Base-by-base conservation (phyloP, 257 asterid species). In the Nicotiana noctiflora region DNA sequence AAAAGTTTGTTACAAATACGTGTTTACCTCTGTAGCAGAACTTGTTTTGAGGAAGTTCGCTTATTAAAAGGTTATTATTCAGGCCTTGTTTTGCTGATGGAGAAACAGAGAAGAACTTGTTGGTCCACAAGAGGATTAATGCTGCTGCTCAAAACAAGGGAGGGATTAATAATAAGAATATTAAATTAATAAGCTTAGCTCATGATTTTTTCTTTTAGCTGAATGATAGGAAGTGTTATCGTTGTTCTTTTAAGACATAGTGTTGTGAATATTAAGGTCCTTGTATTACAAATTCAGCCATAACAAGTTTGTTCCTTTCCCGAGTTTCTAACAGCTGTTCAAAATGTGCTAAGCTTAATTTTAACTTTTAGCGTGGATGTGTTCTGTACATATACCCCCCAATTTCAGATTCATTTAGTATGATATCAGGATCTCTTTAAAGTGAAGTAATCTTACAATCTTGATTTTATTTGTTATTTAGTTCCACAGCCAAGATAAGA, bases 401-500 rank as follows among this genome's bases (percentile, higher is more conserved):
- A 74, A 13, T 74, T 25, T 25, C 79, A 74, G 44, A 49, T 61
- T 14, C 61, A 49, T 74, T 57, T 74, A 17, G 15, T 44, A 29
- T 65, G 78, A 63, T 8, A 37, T 78, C 80, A 77, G 77, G 77
- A 70, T 80, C 65, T 79, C 72, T 66, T 81, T 81, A 55, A 61
- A 68, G 79, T 83, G 79, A 84, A 79, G 72, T 79, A 49, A 67
- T 76, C 76, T 59, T 80, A 79, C 87, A 79, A 83, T 83, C 78
- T 59, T 72, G 75, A 57, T 87, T 80, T 81, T 55, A 18, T 83
- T 81, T 83, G 84, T 76, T 82, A 62, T 90, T 84, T 91, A 93
- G 99, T 84, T 95, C 99, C 68, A 79, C 97, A 34, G 93, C 99
- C 85, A 93, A 85, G 85, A 93, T 93, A 84, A 89, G 96, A 64